Percentiles rank a stretch among this genome's conserved stretches.
phyloP scores from a whole-genome alignment of 2,329 filamentous ascomycete species.

The Tolypocladium guangdongense region DNA sequence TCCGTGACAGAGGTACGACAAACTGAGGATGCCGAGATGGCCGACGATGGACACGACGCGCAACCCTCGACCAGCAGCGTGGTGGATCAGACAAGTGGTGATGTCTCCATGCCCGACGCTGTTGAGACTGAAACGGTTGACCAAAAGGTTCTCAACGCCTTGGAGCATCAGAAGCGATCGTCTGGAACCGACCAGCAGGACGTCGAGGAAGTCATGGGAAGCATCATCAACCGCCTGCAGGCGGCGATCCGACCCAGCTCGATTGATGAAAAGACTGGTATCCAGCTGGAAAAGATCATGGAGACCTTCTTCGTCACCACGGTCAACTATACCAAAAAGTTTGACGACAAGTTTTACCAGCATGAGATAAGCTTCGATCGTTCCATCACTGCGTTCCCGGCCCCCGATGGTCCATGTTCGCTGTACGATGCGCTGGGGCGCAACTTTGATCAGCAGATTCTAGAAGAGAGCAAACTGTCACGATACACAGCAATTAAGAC shows the following conservation, averaged over 20 bases:
- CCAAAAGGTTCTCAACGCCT: conserved; percentile 32
- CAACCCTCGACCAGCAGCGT: background rate
- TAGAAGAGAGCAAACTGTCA: conserved; percentile 52
- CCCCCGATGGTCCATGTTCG: conserved; percentile 38
- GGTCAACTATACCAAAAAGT: conserved; percentile 47
- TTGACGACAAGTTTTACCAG: conserved; percentile 28
- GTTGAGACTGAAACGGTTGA: conserved; percentile 29
- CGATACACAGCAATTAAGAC: conserved; percentile 61
- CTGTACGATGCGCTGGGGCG: conserved; percentile 80
- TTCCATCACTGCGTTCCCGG: conserved; percentile 50
- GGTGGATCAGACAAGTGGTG: conserved; percentile 1
- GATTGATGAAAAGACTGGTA: conserved; percentile 49
- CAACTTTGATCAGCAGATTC: conserved; percentile 70
- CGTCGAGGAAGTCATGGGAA: conserved; percentile 90
- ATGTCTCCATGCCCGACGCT: conserved; percentile 19
- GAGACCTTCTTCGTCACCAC: conserved; percentile 55
- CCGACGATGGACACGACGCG: background rate
- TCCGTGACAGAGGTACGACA: conserved; percentile 3
- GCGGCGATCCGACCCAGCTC: conserved; percentile 70
- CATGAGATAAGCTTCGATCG: conserved; percentile 46
- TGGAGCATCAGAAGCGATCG: conserved; percentile 33
- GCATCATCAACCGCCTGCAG: conserved; percentile 82
- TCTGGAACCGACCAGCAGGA: conserved; percentile 71
- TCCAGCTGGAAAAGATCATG: conserved; percentile 74
- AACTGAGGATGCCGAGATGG: conserved; percentile 1